phyloP scores from a whole-genome alignment of 75 land plant species.

The Chamaecyparis obtusa region DNA sequence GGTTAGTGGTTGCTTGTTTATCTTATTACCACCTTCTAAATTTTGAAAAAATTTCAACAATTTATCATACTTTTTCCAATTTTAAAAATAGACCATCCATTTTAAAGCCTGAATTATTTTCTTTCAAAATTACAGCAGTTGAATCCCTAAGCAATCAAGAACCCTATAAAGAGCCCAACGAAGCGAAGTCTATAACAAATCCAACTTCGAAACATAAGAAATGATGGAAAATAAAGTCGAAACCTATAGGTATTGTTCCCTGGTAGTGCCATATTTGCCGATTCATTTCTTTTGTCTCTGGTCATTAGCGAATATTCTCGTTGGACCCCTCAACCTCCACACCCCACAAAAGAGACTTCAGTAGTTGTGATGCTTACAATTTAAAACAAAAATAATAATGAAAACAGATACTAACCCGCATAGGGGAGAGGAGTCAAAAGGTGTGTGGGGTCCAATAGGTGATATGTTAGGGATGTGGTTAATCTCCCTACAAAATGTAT shows the following conservation, averaged over 20 bases:
- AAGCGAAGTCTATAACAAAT: not conserved
- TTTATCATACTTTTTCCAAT: not conserved
- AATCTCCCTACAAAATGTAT: too few relatives aligned
- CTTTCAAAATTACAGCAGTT: not conserved
- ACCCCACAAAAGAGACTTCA: not conserved
- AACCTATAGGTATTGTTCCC: conserved; percentile 82
- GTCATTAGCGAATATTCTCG: conserved; percentile 68
- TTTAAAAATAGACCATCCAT: not conserved
- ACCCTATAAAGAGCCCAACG: not conserved
- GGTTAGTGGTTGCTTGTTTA: too few relatives aligned
- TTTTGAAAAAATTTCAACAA: not conserved
- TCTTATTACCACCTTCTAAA: not conserved
- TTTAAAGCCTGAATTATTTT: not conserved
- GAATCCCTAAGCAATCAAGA: not conserved
- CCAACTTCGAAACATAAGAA: not conserved
- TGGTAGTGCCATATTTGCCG: conserved; percentile 84
- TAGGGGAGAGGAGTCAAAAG: too few relatives aligned
- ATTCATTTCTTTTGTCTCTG: conserved; percentile 78
- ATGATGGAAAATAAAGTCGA: not conserved
- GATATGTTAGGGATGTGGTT: too few relatives aligned
- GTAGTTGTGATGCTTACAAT: not conserved
- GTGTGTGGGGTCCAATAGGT: too few relatives aligned
- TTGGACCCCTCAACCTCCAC: not conserved
- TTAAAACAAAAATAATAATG: too few relatives aligned
- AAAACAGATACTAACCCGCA: too few relatives aligned